These are phyloP conservation scores for Populus tremula DNA, from an alignment of 345 rosid species.

Conservation along the genomic window DNA sequence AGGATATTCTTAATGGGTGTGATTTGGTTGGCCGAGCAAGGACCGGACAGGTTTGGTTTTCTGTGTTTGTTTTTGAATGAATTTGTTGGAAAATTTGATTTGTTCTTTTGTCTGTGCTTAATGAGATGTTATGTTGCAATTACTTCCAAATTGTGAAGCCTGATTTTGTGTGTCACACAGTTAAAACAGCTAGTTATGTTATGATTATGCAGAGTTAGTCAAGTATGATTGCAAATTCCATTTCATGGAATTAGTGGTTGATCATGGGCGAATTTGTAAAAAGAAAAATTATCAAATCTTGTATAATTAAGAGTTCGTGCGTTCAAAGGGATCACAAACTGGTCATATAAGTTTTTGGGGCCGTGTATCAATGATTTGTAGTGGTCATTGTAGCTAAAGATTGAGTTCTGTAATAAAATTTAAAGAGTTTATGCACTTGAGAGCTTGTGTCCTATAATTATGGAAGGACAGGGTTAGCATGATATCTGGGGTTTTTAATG, in stretches of 20 bases:
- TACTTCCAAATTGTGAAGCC: not conserved
- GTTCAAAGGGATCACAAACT: not conserved
- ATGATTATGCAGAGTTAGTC: not conserved
- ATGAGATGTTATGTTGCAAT: not conserved
- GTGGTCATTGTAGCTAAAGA: not conserved
- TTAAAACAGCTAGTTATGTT: not conserved
- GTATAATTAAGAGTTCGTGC: not conserved
- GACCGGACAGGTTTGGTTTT: conserved; percentile 73
- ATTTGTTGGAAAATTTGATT: not conserved
- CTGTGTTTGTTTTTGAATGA: not conserved
- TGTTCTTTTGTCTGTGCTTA: not conserved
- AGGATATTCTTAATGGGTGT: conserved; percentile 63
- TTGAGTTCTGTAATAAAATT: not conserved
- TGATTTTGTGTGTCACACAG: not conserved
- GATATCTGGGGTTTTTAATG: not conserved
- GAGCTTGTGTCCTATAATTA: too few species aligned
- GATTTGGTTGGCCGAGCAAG: conserved; percentile 96
- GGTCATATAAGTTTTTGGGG: not conserved
- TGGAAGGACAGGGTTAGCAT: too few species aligned
- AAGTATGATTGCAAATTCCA: not conserved
- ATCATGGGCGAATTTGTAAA: not conserved
- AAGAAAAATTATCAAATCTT: not conserved
- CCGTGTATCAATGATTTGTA: not conserved
- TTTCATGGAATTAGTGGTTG: not conserved
- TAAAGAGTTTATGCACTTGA: not conserved